Evolutionary conservation across 192 early-diverging fungal species (phyloP).

Genomic region (Coemansia umbellata): DNA sequence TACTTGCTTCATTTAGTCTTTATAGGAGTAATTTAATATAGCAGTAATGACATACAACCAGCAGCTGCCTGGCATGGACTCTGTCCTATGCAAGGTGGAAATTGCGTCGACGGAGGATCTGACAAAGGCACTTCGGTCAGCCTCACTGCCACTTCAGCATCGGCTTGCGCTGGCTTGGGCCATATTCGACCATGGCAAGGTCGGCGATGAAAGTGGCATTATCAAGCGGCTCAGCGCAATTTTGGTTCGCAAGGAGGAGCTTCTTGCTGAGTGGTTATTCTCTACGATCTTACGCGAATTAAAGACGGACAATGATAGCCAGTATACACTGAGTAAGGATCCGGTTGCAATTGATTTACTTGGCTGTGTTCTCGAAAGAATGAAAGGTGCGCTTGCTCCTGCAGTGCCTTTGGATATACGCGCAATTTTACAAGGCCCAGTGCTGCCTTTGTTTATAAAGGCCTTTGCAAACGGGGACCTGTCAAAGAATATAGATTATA

Average conservation of each 20-base stretch:
- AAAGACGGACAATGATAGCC: slow-evolving; percentile 8
- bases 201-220: neutral
- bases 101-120: slow-evolving; percentile 38
- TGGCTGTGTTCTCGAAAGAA: slow-evolving; percentile 17
- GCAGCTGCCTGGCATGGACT: slow-evolving; percentile 4
- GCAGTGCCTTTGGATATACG: slow-evolving; percentile 13
- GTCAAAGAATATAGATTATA: slow-evolving; percentile 1
- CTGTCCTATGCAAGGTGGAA: slow-evolving; percentile 3
- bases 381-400: slow-evolving; percentile 1
- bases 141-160: slow-evolving; percentile 17
- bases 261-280: slow-evolving; percentile 41
- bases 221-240: slow-evolving; percentile 19
- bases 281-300: slow-evolving; percentile 42
- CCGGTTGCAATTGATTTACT: slow-evolving; percentile 15
- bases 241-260: slow-evolving; percentile 39
- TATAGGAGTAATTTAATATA: too few relatives aligned
- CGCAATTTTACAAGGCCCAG: slow-evolving; percentile 22
- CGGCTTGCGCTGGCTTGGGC: slow-evolving; percentile 31
- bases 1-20: too few relatives aligned
- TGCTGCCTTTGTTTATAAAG: slow-evolving; percentile 25
- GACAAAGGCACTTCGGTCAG: slow-evolving; percentile 26
- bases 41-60: too few relatives aligned
- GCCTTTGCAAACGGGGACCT: slow-evolving; percentile 14
- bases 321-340: slow-evolving; percentile 18
- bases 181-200: slow-evolving; percentile 16